Evolutionary conservation across 352 stramenopile genomes (phyloP).

Genomic region (Pilasporangium apinafurcum): DNA sequence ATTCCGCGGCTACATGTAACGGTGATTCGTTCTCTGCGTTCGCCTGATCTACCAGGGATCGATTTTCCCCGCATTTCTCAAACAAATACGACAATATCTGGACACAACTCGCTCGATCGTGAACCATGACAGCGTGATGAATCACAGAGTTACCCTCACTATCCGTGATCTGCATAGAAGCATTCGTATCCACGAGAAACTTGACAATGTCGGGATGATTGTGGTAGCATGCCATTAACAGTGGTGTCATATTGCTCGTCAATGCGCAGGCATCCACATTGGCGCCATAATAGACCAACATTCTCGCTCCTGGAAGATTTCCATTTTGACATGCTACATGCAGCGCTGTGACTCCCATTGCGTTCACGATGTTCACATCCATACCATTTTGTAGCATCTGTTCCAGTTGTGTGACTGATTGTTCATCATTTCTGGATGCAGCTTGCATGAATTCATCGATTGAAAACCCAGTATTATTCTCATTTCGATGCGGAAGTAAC

Average conservation of each 20-base stretch:
- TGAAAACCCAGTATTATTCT: slow-evolving; percentile 5
- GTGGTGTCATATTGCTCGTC: slow-evolving; percentile 7
- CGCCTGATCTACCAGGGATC: slow-evolving; percentile 71
- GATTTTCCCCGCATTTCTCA: slow-evolving; percentile 17
- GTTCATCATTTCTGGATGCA: slow-evolving; percentile 12
- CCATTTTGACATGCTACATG: slow-evolving; percentile 44
- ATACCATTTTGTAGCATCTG: slow-evolving; percentile 23
- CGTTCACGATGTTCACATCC: slow-evolving; percentile 26
- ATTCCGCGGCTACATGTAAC: slow-evolving; percentile 78
- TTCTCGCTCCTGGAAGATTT: slow-evolving; percentile 23
- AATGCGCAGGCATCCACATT: slow-evolving; percentile 15
- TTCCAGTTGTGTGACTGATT: slow-evolving; percentile 19
- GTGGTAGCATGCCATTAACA: slow-evolving; percentile 39
- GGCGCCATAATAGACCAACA: slow-evolving; percentile 50
- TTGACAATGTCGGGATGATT: slow-evolving; percentile 34
- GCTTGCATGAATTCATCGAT: slow-evolving; percentile 18
- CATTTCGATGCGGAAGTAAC: slow-evolving; percentile 19
- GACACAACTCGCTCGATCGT: too few relatives aligned
- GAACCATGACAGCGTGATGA: slow-evolving; percentile 71
- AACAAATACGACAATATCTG: slow-evolving; percentile 75
- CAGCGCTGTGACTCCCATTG: slow-evolving; percentile 29
- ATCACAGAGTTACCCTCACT: slow-evolving; percentile 84
- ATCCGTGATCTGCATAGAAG: slow-evolving; percentile 66
- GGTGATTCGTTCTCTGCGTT: slow-evolving; percentile 88
- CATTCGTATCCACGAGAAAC: slow-evolving; percentile 39